phyloP scores from a whole-genome alignment of 139 green algal genomes.

The Chloropicon primus region DNA sequence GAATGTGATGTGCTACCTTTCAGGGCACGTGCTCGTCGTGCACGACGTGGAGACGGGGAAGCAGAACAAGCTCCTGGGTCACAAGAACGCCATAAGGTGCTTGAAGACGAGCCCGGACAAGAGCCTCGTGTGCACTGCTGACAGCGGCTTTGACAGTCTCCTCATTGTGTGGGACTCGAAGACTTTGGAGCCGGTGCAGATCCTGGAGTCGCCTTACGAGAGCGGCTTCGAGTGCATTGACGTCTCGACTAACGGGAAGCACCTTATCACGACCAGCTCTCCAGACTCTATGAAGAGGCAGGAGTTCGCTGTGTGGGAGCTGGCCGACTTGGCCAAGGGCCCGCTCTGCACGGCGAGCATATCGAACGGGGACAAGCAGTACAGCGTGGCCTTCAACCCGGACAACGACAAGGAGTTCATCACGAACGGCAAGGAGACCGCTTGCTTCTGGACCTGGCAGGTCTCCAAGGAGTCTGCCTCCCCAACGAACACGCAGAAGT shows the following conservation, averaged over 20 bases:
- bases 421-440: slow-evolving; percentile 39
- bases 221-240: slow-evolving; percentile 40
- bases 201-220: slow-evolving; percentile 28
- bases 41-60: slow-evolving; percentile 33
- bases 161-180: slow-evolving; percentile 51
- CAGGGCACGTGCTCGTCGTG: slow-evolving; percentile 48
- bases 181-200: slow-evolving; percentile 23
- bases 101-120: slow-evolving; percentile 32
- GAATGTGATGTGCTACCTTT: slow-evolving; percentile 37
- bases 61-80: slow-evolving; percentile 38
- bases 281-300: slow-evolving; percentile 19
- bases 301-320: slow-evolving; percentile 36
- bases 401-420: slow-evolving; percentile 33
- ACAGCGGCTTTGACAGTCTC: slow-evolving; percentile 41
- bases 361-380: slow-evolving; percentile 30
- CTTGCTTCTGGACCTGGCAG: slow-evolving; percentile 47
- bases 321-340: slow-evolving; percentile 13
- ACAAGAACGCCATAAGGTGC: slow-evolving; percentile 49
- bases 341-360: slow-evolving; percentile 11
- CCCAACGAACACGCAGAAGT: background rate
- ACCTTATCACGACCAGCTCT: slow-evolving; percentile 37
- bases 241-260: slow-evolving; percentile 32
- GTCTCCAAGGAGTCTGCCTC: background rate
- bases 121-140: slow-evolving; percentile 40
- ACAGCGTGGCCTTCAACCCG: slow-evolving; percentile 35